Base-by-base conservation (phyloP, 179 eudicot genomes). In the Beta corolliflora region DNA sequence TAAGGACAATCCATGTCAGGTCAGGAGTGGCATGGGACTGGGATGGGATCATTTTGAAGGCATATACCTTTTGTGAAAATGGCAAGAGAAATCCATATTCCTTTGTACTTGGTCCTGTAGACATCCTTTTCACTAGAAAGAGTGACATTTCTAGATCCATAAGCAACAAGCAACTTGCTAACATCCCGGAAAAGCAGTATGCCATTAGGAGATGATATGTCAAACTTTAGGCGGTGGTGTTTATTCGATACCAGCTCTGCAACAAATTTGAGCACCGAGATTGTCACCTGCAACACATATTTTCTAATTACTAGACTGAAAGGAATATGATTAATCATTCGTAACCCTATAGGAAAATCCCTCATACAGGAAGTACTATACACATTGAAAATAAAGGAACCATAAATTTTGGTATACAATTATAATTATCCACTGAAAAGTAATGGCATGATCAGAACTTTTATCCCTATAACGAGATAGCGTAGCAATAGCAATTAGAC, bases 141-240 rank as follows among this genome's bases (percentile, higher is more conserved):
- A 77, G 85, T 65, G 55, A 88, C 80, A 64, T 78, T 82, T 77
- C 88, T 85, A 68, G 90, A 86, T 78, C 92, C 92, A 85, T 89
- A 89, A 58, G 88, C 84, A 82, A 88, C 88, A 71, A 89, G 77
- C 65, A 88, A 52, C 73, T 88, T 89, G 89, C 92, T 89, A 77
- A 88, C 88, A 81, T 89, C 92, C 68, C 90, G 85, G 71, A 89
- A 89, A 75, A 89, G 89, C 73, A 89, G 82, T 85, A 89, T 88
- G 71, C 89, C 89, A 70, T 88, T 89, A 48, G 88, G 83, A 72
- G 92, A 89, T n/a, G 87, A 83, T 46, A 81, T 83, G 69, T 88
- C 92, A 86, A 89, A 89, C 5, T 78, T 73, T 19, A 89, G 52
- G 29, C 92, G 89, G 41, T 88, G 88, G 66, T 82, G 59, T 72